phyloP scores from a whole-genome alignment of 2,329 filamentous ascomycete species.

The Nemania serpens region DNA sequence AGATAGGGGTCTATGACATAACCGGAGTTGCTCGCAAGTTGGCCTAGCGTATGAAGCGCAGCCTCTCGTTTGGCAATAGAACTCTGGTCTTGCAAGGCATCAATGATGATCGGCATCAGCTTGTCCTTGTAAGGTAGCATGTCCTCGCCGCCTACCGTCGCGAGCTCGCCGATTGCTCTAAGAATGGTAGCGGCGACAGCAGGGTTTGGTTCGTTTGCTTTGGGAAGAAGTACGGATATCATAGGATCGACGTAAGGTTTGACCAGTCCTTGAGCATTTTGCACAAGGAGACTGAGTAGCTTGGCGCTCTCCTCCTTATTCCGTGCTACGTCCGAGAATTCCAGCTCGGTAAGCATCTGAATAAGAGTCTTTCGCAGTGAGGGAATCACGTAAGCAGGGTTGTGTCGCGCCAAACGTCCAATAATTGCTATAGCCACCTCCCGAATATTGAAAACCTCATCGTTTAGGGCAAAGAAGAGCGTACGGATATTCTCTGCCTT shows the following conservation, averaged over 20 bases:
- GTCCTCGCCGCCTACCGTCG: constrained; percentile 89
- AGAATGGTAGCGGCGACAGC: constrained; percentile 94
- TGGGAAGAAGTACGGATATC: constrained; percentile 91
- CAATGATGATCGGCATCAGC: constrained; percentile 93
- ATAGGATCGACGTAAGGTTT: constrained; percentile 97
- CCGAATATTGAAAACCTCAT: constrained; percentile 89
- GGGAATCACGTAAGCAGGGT: constrained; percentile 97
- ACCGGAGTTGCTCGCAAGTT: constrained; percentile 92
- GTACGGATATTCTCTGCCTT: constrained; percentile 97
- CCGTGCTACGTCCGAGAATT: constrained; percentile 90
- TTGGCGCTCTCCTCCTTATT: constrained; percentile 98
- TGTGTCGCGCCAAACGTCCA: constrained; percentile 85
- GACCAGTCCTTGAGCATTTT: constrained; percentile 90
- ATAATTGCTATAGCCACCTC: constrained; percentile 97
- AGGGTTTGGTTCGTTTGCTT: constrained; percentile 81
- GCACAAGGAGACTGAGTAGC: constrained; percentile 87
- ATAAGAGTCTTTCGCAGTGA: constrained; percentile 93
- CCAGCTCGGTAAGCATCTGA: constrained; percentile 93
- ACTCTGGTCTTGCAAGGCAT: constrained; percentile 90
- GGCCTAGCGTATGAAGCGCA: constrained; percentile 85
- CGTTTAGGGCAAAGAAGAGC: constrained; percentile 92
- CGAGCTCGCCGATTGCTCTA: constrained; percentile 91
- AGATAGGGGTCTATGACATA: constrained; percentile 97
- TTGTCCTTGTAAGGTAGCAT: constrained; percentile 91
- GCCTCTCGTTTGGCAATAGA: constrained; percentile 90